Conservation (phyloP, 805 yeast species). For the Lipomyces spencermartinsiae region DNA sequence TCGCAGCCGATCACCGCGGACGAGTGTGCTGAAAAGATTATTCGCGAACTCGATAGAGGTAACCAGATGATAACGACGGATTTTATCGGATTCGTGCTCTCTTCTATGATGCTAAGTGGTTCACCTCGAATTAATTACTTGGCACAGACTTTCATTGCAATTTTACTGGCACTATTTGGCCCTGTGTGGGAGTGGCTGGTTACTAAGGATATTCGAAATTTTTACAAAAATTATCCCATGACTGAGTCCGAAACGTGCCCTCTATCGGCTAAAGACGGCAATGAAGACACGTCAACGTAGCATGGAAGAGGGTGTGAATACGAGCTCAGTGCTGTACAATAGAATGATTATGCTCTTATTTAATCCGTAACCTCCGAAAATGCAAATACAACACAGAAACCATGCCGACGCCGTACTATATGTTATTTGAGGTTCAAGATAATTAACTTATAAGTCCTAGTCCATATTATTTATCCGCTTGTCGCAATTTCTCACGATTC, state of each 20-base stretch:
- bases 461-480: neutral
- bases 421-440: neutral
- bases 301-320: neutral
- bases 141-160: conserved; percentile 56
- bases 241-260: neutral
- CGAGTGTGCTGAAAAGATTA: conserved; percentile 66
- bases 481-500: conserved; percentile 11
- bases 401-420: neutral
- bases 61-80: conserved; percentile 81
- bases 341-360: neutral
- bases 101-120: conserved; percentile 69
- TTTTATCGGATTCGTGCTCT: conserved; percentile 79
- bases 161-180: conserved; percentile 59
- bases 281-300: neutral
- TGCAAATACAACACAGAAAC: neutral
- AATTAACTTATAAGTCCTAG: no score
- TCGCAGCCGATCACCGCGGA: conserved; percentile 72
- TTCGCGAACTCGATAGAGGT: conserved; percentile 65
- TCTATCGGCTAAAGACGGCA: neutral
- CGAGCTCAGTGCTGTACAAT: neutral
- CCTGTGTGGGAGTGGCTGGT: conserved; percentile 53
- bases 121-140: conserved; percentile 68
- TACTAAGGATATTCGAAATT: conserved; percentile 22
- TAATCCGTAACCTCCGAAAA: neutral
- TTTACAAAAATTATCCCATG: conserved; percentile 1